Percentiles rank a stretch among this genome's conserved stretches.
phyloP scores from a whole-genome alignment of 768 basidiomycete genomes.

The Tricholomella constricta region DNA sequence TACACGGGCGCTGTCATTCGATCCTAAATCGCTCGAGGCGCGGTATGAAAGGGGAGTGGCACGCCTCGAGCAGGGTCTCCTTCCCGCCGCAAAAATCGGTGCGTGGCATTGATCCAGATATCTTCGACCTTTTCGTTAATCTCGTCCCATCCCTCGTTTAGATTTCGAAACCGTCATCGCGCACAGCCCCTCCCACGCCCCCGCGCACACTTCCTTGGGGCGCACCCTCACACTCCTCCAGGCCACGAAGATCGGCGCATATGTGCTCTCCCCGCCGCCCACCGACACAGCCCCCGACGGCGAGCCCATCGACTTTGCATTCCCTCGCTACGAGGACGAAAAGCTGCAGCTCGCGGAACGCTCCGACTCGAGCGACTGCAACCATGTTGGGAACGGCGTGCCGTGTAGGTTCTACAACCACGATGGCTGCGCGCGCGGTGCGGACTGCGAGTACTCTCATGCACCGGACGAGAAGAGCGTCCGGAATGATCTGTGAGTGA shows the following conservation, averaged over 20 bases:
- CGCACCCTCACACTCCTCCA: slow-evolving; percentile 11
- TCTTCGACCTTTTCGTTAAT: no score
- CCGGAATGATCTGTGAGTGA: slow-evolving; percentile 52
- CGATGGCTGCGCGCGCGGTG: slow-evolving; percentile 46
- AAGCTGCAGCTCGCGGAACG: slow-evolving; percentile 39
- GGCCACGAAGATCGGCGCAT: slow-evolving; percentile 11
- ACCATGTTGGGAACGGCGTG: slow-evolving; percentile 50
- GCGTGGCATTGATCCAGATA: not conserved
- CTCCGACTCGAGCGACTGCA: slow-evolving; percentile 57
- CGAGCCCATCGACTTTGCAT: slow-evolving; percentile 32
- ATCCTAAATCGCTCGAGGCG: slow-evolving; percentile 21
- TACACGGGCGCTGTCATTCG: slow-evolving; percentile 23
- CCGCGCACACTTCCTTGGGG: slow-evolving; percentile 29
- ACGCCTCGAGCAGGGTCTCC: slow-evolving; percentile 22
- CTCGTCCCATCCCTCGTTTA: slow-evolving; percentile 6
- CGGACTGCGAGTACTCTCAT: slow-evolving; percentile 48
- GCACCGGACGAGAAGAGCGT: slow-evolving; percentile 57
- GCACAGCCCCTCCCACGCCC: slow-evolving; percentile 30
- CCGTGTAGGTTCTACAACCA: slow-evolving; percentile 63
- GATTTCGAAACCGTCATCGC: slow-evolving; percentile 39
- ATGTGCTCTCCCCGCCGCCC: slow-evolving; percentile 10
- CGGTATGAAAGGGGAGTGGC: slow-evolving; percentile 21
- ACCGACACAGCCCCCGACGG: slow-evolving; percentile 2
- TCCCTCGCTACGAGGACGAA: slow-evolving; percentile 36
- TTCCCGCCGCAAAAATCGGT: slow-evolving; percentile 30